Evolutionary conservation across 495 filamentous ascomycete species (phyloP).

Genomic region (Xylaria curta): DNA sequence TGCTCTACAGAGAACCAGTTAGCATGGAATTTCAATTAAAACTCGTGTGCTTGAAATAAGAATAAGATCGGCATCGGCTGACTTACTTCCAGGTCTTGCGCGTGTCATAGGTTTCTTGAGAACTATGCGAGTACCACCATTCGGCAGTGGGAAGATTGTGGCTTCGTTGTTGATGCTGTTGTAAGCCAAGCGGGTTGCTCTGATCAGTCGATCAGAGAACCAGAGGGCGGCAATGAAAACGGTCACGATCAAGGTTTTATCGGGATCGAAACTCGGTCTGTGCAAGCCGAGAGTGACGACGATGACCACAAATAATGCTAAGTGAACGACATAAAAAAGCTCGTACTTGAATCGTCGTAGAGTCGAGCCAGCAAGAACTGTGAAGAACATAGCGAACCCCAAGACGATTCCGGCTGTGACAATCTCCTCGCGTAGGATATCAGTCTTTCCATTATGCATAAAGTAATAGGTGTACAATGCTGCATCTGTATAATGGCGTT

Average conservation of each 20-base stretch:
- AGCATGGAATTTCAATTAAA: background rate
- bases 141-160: slow-evolving; percentile 59
- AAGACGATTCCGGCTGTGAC: slow-evolving; percentile 55
- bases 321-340: slow-evolving; percentile 63
- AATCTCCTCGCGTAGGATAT: slow-evolving; percentile 46
- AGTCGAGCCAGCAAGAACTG: slow-evolving; percentile 46
- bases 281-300: slow-evolving; percentile 61
- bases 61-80: background rate
- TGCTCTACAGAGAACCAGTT: slow-evolving; percentile 47
- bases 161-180: slow-evolving; percentile 63
- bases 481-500: slow-evolving; percentile 34
- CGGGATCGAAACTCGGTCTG: slow-evolving; percentile 52
- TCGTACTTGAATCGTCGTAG: slow-evolving; percentile 60
- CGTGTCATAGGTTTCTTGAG: slow-evolving; percentile 53
- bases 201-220: slow-evolving; percentile 58
- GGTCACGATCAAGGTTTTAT: slow-evolving; percentile 49
- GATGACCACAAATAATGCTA: slow-evolving; percentile 57
- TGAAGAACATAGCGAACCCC: slow-evolving; percentile 54
- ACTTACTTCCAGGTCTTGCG: slow-evolving; percentile 54
- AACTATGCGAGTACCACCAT: slow-evolving; percentile 62
- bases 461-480: slow-evolving; percentile 52
- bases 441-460: slow-evolving; percentile 30
- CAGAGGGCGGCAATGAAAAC: slow-evolving; percentile 56
- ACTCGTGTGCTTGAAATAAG: background rate
- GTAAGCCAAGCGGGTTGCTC: slow-evolving; percentile 52